phyloP scores from a whole-genome alignment of 139 green algal genomes.

The Picochlorum sp. region DNA sequence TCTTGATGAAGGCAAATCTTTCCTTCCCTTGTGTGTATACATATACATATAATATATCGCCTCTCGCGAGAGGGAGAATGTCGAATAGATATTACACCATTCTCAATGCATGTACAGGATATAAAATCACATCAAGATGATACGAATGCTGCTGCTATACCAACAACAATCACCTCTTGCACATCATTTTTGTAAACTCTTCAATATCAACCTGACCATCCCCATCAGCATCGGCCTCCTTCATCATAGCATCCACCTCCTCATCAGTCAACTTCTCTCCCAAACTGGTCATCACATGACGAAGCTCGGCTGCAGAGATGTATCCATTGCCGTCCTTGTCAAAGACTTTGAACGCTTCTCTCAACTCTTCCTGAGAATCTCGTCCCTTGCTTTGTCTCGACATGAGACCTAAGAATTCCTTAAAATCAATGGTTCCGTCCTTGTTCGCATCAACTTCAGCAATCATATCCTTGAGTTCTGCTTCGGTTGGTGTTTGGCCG shows the following conservation, averaged over 20 bases:
- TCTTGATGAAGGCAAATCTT: too few relatives aligned
- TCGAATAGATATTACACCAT: too few relatives aligned
- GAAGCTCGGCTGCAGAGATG: conserved; percentile 95
- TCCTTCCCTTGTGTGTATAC: too few relatives aligned
- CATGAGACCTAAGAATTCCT: conserved; percentile 98
- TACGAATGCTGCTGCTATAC: too few relatives aligned
- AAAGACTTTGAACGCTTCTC: conserved; percentile 99
- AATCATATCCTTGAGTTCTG: conserved; percentile 99
- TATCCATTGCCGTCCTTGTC: conserved; percentile 99
- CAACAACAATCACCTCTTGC: background rate
- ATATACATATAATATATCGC: too few relatives aligned
- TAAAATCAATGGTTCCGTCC: conserved; percentile 99
- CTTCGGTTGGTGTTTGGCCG: conserved; percentile 98
- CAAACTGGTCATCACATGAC: conserved; percentile 65
- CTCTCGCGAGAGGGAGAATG: too few relatives aligned
- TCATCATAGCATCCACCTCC: conserved; percentile 97
- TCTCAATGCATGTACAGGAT: too few relatives aligned
- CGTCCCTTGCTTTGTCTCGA: conserved; percentile 97
- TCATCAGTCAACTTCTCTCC: conserved; percentile 83
- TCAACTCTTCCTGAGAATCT: conserved; percentile 95
- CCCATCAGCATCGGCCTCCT: conserved; percentile 86
- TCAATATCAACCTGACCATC: conserved; percentile 88
- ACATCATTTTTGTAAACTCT: conserved; percentile 73
- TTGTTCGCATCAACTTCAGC: conserved; percentile 98
- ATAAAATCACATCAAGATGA: too few relatives aligned